Base-by-base conservation (phyloP, 2,329 filamentous ascomycete genomes). In the Sporothrix sp. region DNA sequence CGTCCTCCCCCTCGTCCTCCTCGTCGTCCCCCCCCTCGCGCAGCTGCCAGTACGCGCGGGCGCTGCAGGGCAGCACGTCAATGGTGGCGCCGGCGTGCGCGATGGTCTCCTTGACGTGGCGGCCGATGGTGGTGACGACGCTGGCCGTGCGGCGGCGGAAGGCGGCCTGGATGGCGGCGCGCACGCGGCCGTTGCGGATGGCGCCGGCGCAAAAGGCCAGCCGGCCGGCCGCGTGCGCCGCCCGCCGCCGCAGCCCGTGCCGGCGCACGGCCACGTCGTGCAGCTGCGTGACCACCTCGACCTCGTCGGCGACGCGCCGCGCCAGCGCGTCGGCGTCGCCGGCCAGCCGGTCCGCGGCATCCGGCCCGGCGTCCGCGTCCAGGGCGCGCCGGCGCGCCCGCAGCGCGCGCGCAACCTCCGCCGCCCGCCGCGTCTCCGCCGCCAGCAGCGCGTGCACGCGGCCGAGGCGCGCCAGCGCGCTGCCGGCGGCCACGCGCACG, bases 61-160 rank as follows among this genome's bases (percentile, higher is more conserved):
- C 44, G 33, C 54, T 54, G 18, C 52, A 36, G 1, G 52, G 46
- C 13, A 55, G n/a, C 8, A 51, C 43, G 18, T 44, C 40, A 2
- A 55, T 25, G 11, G n/a, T 20, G 7, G 28, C 37, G 23, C 7
- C 9, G 21, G 1, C 23, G 11, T 23, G 11, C 2, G 25, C 16
- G 25, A 28, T 28, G 25, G 6, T 28, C 25, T 28, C 25, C 25
- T 28, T 28, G 6, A n/a, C 10, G 25, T 28, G 25, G 10, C 25
- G n/a, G n/a, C n/a, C n/a, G n/a, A n/a, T n/a, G n/a, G n/a, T n/a
- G n/a, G n/a, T n/a, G n/a, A 8, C 7, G 14, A 32, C 21, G 14
- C 23, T 28, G 2, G 33, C 21, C 5, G 43, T 38, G 16, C 37
- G 46, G 20, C 47, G 50, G 23, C 21, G 13, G 23, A 50, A 47